Conservation (phyloP, 345 rosid genomes). For the Salix purpurea region DNA sequence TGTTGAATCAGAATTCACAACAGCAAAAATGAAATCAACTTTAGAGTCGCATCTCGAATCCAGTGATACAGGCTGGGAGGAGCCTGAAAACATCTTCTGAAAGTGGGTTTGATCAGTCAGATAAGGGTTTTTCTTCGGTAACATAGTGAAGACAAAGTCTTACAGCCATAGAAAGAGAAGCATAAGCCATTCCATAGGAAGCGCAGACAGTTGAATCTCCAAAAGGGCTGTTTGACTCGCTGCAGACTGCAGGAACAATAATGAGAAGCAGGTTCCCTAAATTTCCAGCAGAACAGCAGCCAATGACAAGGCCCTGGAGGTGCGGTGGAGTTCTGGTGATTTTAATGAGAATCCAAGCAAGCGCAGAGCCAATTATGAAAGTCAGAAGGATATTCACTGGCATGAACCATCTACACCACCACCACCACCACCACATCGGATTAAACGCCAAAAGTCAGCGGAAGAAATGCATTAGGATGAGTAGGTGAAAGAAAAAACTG, state of each 20-base stretch:
- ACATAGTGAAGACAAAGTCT: not conserved
- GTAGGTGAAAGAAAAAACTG: not conserved
- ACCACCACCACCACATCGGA: not conserved
- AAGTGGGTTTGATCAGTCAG: too few relatives aligned
- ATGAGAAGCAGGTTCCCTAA: conserved; percentile 39
- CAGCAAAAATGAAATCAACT: not conserved
- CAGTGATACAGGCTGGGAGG: too few relatives aligned
- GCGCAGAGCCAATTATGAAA: conserved; percentile 30
- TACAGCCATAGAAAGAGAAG: conserved; percentile 50
- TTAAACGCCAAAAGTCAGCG: too few relatives aligned
- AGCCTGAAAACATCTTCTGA: too few relatives aligned
- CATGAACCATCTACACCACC: conserved; percentile 49
- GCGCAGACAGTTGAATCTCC: conserved; percentile 27
- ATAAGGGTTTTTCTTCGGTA: too few relatives aligned
- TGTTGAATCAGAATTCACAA: not conserved
- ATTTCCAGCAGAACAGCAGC: conserved; percentile 47
- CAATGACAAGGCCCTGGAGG: conserved; percentile 44
- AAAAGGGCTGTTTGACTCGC: conserved; percentile 37
- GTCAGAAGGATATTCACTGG: conserved; percentile 39
- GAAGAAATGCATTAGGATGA: too few relatives aligned
- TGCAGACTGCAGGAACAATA: conserved; percentile 39
- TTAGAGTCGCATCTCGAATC: too few relatives aligned
- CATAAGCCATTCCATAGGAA: conserved; percentile 31
- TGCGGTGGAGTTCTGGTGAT: conserved; percentile 32
- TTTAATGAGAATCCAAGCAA: conserved; percentile 41